These are phyloP conservation scores for Colletotrichum horii DNA, from an alignment of 2,329 filamentous ascomycete genomes.

Conservation along the genomic window DNA sequence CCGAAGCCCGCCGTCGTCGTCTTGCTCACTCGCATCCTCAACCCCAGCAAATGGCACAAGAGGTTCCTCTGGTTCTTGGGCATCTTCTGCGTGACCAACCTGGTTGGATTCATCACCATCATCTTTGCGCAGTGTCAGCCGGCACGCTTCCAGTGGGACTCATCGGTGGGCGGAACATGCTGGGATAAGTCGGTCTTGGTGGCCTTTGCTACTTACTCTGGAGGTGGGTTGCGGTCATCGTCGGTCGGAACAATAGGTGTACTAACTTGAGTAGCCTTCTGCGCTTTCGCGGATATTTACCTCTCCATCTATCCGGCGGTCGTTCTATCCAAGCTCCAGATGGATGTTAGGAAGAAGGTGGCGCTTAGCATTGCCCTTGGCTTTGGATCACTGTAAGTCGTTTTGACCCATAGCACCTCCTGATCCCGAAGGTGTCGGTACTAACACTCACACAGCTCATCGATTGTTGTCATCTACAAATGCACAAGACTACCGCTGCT, in stretches of 20 bases:
- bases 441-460: constrained; percentile 21
- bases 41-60: constrained; percentile 37
- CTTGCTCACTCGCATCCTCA: constrained; percentile 41
- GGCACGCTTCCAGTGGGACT: constrained; percentile 42
- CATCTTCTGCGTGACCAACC: constrained; percentile 30
- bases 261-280: constrained; percentile 28
- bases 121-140: constrained; percentile 49
- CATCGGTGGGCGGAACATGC: constrained; percentile 34
- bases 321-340: constrained; percentile 39
- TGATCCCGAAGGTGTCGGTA: neutral
- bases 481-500: constrained; percentile 38
- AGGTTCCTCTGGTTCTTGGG: constrained; percentile 42
- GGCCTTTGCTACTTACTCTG: constrained; percentile 42
- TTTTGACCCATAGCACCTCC: neutral
- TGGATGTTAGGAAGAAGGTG: constrained; percentile 45
- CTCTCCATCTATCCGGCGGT: constrained; percentile 45
- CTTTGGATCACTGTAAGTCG: constrained; percentile 40
- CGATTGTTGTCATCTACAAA: constrained; percentile 35
- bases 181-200: constrained; percentile 39
- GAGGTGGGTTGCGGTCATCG: constrained; percentile 31
- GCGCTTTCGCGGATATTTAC: constrained; percentile 43
- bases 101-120: constrained; percentile 41
- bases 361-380: constrained; percentile 41
- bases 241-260: neutral
- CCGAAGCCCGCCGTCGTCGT: constrained; percentile 47